Evolutionary conservation across 306 rosid species (phyloP), one percentile per base, ranked within the genome.

Genomic region (Benincasa hispida): DNA sequence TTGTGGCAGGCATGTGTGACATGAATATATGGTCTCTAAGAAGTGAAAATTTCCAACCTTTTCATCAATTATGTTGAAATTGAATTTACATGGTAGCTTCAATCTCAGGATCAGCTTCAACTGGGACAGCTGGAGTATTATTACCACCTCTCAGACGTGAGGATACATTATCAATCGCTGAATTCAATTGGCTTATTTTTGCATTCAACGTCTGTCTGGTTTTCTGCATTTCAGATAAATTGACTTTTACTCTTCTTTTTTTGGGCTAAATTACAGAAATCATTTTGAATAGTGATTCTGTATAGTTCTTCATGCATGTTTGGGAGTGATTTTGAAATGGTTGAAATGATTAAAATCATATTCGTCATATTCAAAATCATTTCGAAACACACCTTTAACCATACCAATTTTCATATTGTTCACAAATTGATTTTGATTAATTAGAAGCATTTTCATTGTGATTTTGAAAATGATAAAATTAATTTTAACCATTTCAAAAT

Each of bases 161-260:
- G 80, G 95, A 91, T 67, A 94, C 93, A 39, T 94, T 92, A 83
- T 94, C 99, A 72, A 94, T 94, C 81, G 99, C 97, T 11, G 97
- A 90, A 77, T 90, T 90, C 77, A 94, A 91, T 82, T 92, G 99
- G 76, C 93, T 28, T 78, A 94, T 92, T 83, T 94, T 94, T 70
- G 84, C 93, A 78, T 89, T 92, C 83, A 94, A 83, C 72, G 91
- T 89, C 89, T 85, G 85, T 74, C 93, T 86, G 42, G 97, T 89
- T 79, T 86, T 85, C 99, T 92, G 93, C 65, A 83, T 85, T 69
- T 60, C 78, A 79, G 47, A 74, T 81, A 79, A 10, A 42, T 42
- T 0, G 11, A 42, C 48, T 42, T 10, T 42, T 42, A 42, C 48
- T 42, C 48, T 42, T 15, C 11, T 37, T 28, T 28, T 28, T 28